phyloP scores from a whole-genome alignment of 768 basidiomycete genomes.

The Auriscalpium vulgare region DNA sequence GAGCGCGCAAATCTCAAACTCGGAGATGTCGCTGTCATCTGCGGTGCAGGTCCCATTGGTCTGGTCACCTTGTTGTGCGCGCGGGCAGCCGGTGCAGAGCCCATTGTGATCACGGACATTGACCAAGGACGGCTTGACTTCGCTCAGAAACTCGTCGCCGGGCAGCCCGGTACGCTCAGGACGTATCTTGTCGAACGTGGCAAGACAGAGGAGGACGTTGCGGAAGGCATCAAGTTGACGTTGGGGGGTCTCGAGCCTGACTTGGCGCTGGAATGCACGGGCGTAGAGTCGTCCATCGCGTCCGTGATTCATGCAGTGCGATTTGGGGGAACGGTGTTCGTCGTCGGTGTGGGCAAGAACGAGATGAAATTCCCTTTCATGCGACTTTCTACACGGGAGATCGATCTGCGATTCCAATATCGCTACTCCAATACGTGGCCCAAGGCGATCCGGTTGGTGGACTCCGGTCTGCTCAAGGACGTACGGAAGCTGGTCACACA shows the following conservation, averaged over 20 bases:
- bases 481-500: slow-evolving; percentile 79
- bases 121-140: slow-evolving; percentile 60
- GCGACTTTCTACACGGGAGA: slow-evolving; percentile 64
- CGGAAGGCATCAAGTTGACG: slow-evolving; percentile 41
- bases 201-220: slow-evolving; percentile 39
- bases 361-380: slow-evolving; percentile 63
- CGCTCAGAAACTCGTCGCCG: slow-evolving; percentile 52
- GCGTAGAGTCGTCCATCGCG: slow-evolving; percentile 54
- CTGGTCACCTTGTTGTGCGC: slow-evolving; percentile 54
- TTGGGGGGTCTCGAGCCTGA: slow-evolving; percentile 40
- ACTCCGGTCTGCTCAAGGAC: slow-evolving; percentile 58
- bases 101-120: slow-evolving; percentile 61
- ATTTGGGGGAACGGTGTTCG: slow-evolving; percentile 62
- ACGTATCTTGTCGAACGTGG: slow-evolving; percentile 48
- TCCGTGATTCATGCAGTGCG: slow-evolving; percentile 39
- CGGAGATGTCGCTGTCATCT: slow-evolving; percentile 55
- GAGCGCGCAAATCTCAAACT: slow-evolving; percentile 58
- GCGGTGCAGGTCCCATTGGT: slow-evolving; percentile 64
- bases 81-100: slow-evolving; percentile 61
- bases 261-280: slow-evolving; percentile 56
- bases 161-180: slow-evolving; percentile 28
- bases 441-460: slow-evolving; percentile 75
- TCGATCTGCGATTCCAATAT: slow-evolving; percentile 62
- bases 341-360: slow-evolving; percentile 62
- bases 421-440: slow-evolving; percentile 74